Percentiles rank a stretch among this genome's conserved stretches.
These are phyloP conservation scores for Pythium pyrilobum DNA, from an alignment of 352 stramenopile species.

Conservation along the genomic window DNA sequence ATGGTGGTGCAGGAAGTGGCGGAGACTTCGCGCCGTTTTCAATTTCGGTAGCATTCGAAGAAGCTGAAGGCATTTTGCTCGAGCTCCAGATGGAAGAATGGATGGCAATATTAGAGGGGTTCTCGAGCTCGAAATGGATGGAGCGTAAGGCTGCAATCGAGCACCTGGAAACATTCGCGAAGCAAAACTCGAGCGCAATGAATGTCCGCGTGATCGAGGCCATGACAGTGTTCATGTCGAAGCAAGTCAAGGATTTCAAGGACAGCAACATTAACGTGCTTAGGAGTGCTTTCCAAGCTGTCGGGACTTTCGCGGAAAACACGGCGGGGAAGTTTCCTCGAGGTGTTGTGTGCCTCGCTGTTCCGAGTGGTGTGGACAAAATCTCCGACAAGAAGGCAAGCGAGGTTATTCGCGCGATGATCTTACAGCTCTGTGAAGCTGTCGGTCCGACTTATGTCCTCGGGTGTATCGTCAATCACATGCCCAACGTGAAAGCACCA, in stretches of 20 bases:
- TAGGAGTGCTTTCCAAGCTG: slow-evolving; percentile 77
- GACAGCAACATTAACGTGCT: slow-evolving; percentile 89
- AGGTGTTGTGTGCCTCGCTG: slow-evolving; percentile 63
- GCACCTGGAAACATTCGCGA: slow-evolving; percentile 51
- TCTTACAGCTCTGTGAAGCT: slow-evolving; percentile 70
- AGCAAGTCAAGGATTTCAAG: slow-evolving; percentile 83
- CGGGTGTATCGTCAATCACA: slow-evolving; percentile 68
- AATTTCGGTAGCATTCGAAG: slow-evolving; percentile 55
- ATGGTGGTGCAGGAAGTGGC: slow-evolving; percentile 5
- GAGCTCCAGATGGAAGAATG: slow-evolving; percentile 63
- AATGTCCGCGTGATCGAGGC: slow-evolving; percentile 64
- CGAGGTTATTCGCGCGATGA: slow-evolving; percentile 64
- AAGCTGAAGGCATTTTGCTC: slow-evolving; percentile 53
- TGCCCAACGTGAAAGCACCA: slow-evolving; percentile 75
- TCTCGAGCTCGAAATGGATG: slow-evolving; percentile 77
- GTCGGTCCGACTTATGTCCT: slow-evolving; percentile 72
- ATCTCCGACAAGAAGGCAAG: slow-evolving; percentile 77
- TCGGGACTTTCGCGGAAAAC: slow-evolving; percentile 65
- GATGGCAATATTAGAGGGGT: slow-evolving; percentile 42
- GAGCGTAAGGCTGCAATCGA: slow-evolving; percentile 79
- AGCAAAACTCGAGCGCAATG: slow-evolving; percentile 44
- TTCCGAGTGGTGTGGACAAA: slow-evolving; percentile 72
- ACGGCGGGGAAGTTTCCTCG: slow-evolving; percentile 58
- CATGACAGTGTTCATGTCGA: slow-evolving; percentile 62
- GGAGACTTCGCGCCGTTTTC: slow-evolving; percentile 63